Conservation (phyloP, 768 basidiomycete species). For the Tephrocybe sp. region DNA sequence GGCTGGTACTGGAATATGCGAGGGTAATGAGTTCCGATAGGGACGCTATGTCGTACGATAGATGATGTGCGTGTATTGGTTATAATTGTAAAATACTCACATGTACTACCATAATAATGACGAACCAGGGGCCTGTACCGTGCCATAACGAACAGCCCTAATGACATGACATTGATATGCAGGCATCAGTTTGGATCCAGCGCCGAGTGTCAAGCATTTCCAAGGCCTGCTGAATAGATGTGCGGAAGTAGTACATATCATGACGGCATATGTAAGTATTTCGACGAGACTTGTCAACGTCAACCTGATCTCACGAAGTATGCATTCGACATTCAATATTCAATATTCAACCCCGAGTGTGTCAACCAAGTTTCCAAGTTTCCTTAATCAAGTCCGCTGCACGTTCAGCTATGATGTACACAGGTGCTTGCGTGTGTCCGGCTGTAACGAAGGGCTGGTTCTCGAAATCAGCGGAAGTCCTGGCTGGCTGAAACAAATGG, state of each 20-base stretch:
- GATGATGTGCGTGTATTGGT: background rate
- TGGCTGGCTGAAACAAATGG: background rate
- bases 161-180: too few relatives aligned
- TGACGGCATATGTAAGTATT: too few relatives aligned
- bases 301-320: too few relatives aligned
- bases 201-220: too few relatives aligned
- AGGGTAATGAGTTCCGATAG: constrained; percentile 29
- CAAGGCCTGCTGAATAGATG: too few relatives aligned
- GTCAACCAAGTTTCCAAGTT: constrained; percentile 1
- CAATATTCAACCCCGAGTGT: too few relatives aligned
- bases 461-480: background rate
- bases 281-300: too few relatives aligned
- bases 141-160: too few relatives aligned
- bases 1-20: constrained; percentile 29
- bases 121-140: too few relatives aligned
- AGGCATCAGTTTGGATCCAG: too few relatives aligned
- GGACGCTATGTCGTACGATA: constrained; percentile 26
- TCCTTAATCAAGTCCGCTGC: constrained; percentile 24
- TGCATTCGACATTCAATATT: too few relatives aligned
- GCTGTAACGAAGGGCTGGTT: constrained; percentile 20
- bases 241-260: too few relatives aligned
- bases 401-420: constrained; percentile 23
- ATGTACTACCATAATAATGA: constrained; percentile 23
- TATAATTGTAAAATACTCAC: constrained; percentile 29
- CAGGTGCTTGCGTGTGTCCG: constrained; percentile 22